phyloP scores from a whole-genome alignment of 2,329 filamentous ascomycete genomes.

The Helotiales sp. region DNA sequence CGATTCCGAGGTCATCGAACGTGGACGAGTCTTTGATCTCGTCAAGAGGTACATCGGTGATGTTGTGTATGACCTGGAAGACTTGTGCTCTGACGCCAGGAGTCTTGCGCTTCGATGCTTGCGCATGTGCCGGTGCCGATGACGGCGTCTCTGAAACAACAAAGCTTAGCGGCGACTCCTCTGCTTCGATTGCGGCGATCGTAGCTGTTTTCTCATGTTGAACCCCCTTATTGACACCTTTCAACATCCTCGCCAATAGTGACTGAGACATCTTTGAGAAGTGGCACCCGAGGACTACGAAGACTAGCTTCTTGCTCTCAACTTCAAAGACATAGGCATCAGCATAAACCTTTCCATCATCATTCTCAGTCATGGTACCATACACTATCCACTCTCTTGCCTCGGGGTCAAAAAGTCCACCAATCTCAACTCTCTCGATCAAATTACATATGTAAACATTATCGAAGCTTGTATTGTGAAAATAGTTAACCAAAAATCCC shows the following conservation, averaged over 20 bases:
- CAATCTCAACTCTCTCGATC: conserved; percentile 2
- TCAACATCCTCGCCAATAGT: not conserved
- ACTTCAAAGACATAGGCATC: conserved; percentile 4
- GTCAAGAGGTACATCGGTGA: not conserved
- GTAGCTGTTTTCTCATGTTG: not conserved
- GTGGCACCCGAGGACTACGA: not conserved
- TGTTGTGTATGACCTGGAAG: not conserved
- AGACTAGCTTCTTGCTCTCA: not conserved
- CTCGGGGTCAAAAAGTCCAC: not conserved
- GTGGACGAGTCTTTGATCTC: not conserved
- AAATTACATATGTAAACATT: not conserved
- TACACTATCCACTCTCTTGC: conserved; percentile 1
- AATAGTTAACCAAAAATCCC: not conserved
- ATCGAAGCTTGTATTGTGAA: not conserved
- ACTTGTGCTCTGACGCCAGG: not conserved
- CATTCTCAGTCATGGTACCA: not conserved
- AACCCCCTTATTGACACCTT: not conserved
- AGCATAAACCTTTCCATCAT: not conserved
- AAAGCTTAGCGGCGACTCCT: not conserved
- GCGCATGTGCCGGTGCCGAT: not conserved
- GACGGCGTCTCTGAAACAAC: not conserved
- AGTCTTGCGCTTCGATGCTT: not conserved
- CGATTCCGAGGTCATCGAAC: conserved; percentile 3
- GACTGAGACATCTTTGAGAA: not conserved
- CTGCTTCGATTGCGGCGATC: not conserved